Conservation (phyloP, 345 rosid genomes). For the Ceriops zippeliana region DNA sequence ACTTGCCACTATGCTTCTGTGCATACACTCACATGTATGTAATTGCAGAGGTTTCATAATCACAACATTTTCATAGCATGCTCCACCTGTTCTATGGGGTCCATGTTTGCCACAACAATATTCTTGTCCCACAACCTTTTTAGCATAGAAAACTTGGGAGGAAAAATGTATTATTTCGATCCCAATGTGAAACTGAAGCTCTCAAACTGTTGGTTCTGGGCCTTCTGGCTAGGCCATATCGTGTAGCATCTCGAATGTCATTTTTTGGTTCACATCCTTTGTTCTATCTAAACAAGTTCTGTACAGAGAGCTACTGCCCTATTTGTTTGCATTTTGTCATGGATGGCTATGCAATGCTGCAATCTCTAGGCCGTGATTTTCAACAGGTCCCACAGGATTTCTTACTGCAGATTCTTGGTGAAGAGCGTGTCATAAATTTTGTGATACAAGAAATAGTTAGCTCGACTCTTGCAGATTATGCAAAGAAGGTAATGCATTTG, state of each 20-base stretch:
- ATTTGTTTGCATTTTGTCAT: not conserved
- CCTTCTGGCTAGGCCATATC: not conserved
- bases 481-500: conserved; percentile 38
- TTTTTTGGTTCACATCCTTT: not conserved
- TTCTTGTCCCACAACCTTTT: too few species aligned
- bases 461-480: conserved; percentile 57
- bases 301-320: not conserved
- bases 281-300: not conserved
- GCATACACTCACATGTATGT: too few species aligned
- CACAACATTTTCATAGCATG: too few species aligned
- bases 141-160: too few species aligned
- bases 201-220: too few species aligned
- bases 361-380: conserved; percentile 3
- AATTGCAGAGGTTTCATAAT: too few species aligned
- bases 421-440: conserved; percentile 56
- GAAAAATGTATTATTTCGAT: too few species aligned
- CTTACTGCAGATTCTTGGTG: conserved; percentile 49
- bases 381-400: conserved; percentile 49
- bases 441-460: conserved; percentile 59
- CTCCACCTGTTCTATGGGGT: too few species aligned
- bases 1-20: not conserved
- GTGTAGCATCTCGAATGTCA: not conserved
- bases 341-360: not conserved
- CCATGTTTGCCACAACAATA: too few species aligned
- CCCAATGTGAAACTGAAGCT: too few species aligned